These are phyloP conservation scores for Phoma herbarum DNA, from an alignment of 2,329 filamentous ascomycete genomes.

Conservation along the genomic window DNA sequence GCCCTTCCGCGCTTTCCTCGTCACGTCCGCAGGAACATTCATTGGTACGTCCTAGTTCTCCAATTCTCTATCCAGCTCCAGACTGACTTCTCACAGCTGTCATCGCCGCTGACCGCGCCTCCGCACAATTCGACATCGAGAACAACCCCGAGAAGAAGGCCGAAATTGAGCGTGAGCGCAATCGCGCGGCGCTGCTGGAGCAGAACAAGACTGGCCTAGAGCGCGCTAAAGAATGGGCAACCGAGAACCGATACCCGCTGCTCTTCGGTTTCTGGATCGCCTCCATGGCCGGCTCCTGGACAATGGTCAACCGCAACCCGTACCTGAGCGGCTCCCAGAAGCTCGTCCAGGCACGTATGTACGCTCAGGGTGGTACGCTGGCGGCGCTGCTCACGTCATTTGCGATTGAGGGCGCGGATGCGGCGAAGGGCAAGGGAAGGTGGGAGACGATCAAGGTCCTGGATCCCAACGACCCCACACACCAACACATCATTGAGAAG, in stretches of 20 bases:
- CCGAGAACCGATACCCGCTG: slow-evolving; percentile 84
- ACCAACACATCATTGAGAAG: slow-evolving; percentile 86
- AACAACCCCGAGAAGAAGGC: slow-evolving; percentile 66
- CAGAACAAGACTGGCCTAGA: slow-evolving; percentile 65
- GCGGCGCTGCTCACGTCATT: slow-evolving; percentile 84
- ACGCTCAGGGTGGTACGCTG: slow-evolving; percentile 88
- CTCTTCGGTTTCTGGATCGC: slow-evolving; percentile 84
- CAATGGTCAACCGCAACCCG: slow-evolving; percentile 78
- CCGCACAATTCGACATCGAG: slow-evolving; percentile 73
- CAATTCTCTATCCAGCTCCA: neutral
- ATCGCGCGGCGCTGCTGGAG: slow-evolving; percentile 55
- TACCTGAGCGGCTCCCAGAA: slow-evolving; percentile 82
- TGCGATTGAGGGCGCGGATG: slow-evolving; percentile 82
- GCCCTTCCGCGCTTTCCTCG: slow-evolving; percentile 89
- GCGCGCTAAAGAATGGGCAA: slow-evolving; percentile 75
- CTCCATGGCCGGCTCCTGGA: slow-evolving; percentile 78
- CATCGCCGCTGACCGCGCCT: slow-evolving; percentile 80
- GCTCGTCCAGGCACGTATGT: slow-evolving; percentile 92
- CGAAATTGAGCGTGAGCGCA: slow-evolving; percentile 40
- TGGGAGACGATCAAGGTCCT: slow-evolving; percentile 87
- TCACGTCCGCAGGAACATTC: slow-evolving; percentile 84
- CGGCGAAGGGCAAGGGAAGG: slow-evolving; percentile 75
- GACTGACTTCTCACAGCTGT: slow-evolving; percentile 61
- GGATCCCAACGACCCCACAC: slow-evolving; percentile 82
- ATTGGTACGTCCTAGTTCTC: slow-evolving; percentile 59